phyloP scores from a whole-genome alignment of 2,329 filamentous ascomycete species.

The Pyrenochaeta sp. region DNA sequence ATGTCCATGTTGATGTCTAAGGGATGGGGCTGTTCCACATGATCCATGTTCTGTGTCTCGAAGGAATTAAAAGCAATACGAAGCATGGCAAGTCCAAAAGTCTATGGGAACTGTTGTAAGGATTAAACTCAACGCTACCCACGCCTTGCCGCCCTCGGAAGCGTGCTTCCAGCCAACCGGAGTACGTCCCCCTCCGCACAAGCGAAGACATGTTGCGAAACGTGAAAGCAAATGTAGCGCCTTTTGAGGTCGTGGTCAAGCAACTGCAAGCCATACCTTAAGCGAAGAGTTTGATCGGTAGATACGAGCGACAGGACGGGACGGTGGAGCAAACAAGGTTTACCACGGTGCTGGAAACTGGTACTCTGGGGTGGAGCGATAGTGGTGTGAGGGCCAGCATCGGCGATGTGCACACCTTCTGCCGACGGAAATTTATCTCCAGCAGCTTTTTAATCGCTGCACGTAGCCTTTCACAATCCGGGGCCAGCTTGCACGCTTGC shows the following conservation, averaged over 20 bases:
- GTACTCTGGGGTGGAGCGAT: constrained; percentile 10
- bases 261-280: not conserved
- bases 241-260: constrained; percentile 1
- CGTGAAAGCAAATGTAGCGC: not conserved
- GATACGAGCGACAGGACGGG: constrained; percentile 2
- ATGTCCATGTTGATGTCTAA: too few relatives aligned
- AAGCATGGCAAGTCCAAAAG: not conserved
- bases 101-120: not conserved
- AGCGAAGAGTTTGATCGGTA: constrained; percentile 10
- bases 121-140: not conserved
- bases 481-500: constrained; percentile 31
- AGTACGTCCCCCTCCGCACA: constrained; percentile 21
- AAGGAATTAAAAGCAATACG: not conserved
- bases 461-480: not conserved
- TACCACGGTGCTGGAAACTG: constrained; percentile 3
- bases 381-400: constrained; percentile 24
- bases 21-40: too few relatives aligned
- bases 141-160: constrained; percentile 5
- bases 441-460: constrained; percentile 5
- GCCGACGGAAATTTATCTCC: constrained; percentile 24
- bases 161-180: constrained; percentile 22
- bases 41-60: too few relatives aligned
- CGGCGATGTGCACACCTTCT: constrained; percentile 16
- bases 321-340: constrained; percentile 10
- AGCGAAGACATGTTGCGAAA: constrained; percentile 3